Percentiles rank a stretch among this genome's conserved stretches.
Evolutionary conservation across 331 rosid genomes (phyloP).

Genomic region (Malus hybrid): DNA sequence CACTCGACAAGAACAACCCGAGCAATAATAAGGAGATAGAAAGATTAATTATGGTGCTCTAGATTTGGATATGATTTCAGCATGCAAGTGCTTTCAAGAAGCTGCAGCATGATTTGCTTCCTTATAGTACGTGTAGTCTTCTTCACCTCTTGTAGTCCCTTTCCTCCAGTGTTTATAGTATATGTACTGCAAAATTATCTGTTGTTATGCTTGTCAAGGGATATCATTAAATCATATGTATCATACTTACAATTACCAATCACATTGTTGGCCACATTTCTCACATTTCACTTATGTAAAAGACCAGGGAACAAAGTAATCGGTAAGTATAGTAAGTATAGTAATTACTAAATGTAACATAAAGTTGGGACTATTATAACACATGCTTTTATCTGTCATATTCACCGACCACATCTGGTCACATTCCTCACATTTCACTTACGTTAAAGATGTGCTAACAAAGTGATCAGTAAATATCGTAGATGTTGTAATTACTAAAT

Average conservation of each 20-base stretch:
- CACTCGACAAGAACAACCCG: too few relatives aligned
- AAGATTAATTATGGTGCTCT: too few relatives aligned
- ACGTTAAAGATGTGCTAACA: neutral
- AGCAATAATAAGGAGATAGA: too few relatives aligned
- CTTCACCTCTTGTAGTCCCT: neutral
- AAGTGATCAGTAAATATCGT: neutral
- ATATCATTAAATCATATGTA: neutral
- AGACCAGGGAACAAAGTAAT: neutral
- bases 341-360: neutral
- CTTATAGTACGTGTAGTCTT: too few relatives aligned
- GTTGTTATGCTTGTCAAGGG: slow-evolving; percentile 31
- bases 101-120: too few relatives aligned
- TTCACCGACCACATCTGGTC: too few relatives aligned
- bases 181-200: slow-evolving; percentile 85
- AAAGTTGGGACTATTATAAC: too few relatives aligned
- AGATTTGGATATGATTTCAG: too few relatives aligned
- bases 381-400: neutral
- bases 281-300: neutral
- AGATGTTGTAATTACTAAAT: neutral
- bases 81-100: too few relatives aligned
- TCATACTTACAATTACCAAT: neutral
- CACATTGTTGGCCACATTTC: neutral
- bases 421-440: neutral
- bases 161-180: slow-evolving; percentile 41
- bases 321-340: neutral